Base-by-base conservation (phyloP, 495 filamentous ascomycete species). In the Lasiosphaeria miniovina region DNA sequence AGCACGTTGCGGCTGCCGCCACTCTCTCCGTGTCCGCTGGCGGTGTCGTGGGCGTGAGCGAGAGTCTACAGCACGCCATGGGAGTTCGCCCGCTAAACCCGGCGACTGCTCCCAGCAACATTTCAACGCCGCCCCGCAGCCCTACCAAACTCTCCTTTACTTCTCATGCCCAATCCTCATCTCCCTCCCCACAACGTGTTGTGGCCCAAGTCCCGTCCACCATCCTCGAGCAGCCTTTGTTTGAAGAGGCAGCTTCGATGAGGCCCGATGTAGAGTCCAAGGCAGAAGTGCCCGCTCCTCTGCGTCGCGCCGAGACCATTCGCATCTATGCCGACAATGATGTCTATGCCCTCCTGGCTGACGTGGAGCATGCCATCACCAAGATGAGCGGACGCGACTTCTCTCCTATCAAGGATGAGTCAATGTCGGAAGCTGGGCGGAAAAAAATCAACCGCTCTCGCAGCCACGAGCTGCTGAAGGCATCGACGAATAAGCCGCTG, bases 1-100 rank as follows among this genome's bases (percentile, higher is more conserved):
- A 91, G 68, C 88, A 91, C 67, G 79, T 88, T 40, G 85, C 86
- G 45, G 86, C 86, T 32, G 84, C 85, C 9, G 68, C 71, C 55
- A 79, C 74, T 6, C 73, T 81, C n/a, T 51, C 58, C 7, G 24
- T 64, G 6, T 67, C 74, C 34, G 59, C 64, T 1, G 70, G 63
- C n/a, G 64, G 68, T n/a, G 61, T 73, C 4, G 61, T 63, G 24
- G 66, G 70, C 24, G 61, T 69, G 32, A 77, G 71, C 61, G 76
- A 78, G 34, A 71, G 64, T 56, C 65, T 78, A 55, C 75, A 78
- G 57, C 67, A 68, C 40, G 72, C 70, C 49, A 74, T 77, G 61
- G 70, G 75, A 31, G 67, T 73, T 41, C 71, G 68, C 24, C 61
- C 75, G 17, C 65, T 71, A 17, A 72, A 66, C 38, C 50, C 62